Percentiles rank a stretch among this genome's conserved stretches.
Evolutionary conservation across 2,329 filamentous ascomycete genomes (phyloP).

Genomic region (Colletotrichum orbiculare): DNA sequence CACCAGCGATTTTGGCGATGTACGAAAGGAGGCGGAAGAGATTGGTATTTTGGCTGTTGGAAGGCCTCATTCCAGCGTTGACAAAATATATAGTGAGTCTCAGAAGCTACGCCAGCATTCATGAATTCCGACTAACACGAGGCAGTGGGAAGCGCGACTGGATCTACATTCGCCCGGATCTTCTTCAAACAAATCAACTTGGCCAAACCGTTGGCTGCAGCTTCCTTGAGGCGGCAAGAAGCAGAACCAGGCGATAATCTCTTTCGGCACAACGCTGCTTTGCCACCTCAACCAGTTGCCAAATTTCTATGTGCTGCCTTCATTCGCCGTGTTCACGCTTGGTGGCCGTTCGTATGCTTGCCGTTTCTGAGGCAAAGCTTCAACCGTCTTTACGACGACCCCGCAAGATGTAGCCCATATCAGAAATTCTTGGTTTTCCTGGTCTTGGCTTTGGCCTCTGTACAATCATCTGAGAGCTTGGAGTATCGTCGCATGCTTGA

Average conservation of each 20-base stretch:
- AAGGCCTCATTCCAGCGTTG: conserved; percentile 29
- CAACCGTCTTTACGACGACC: conserved; percentile 35
- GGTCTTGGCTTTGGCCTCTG: conserved; percentile 38
- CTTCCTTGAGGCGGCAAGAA: not conserved
- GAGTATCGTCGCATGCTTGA: conserved; percentile 39
- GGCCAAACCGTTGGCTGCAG: not conserved
- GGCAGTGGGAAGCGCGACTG: conserved; percentile 40
- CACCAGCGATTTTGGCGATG: conserved; percentile 7
- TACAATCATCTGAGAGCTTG: conserved; percentile 28
- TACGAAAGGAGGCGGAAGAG: conserved; percentile 41
- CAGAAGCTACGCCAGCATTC: not conserved
- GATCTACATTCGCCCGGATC: conserved; percentile 42
- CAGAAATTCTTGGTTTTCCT: conserved; percentile 39
- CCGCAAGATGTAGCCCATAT: conserved; percentile 22
- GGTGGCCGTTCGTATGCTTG: conserved; percentile 43
- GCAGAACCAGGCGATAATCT: not conserved
- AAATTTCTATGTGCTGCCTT: conserved; percentile 37
- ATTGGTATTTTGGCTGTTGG: conserved; percentile 40
- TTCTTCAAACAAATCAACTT: conserved; percentile 42
- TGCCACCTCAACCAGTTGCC: conserved; percentile 39
- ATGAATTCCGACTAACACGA: not conserved
- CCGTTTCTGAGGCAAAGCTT: conserved; percentile 35
- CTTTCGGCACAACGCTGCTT: conserved; percentile 30
- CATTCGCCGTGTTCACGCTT: conserved; percentile 40
- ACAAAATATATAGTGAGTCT: conserved; percentile 39